Evolutionary conservation across 2,329 filamentous ascomycete species (phyloP).

Genomic region (Daldinia sp.): DNA sequence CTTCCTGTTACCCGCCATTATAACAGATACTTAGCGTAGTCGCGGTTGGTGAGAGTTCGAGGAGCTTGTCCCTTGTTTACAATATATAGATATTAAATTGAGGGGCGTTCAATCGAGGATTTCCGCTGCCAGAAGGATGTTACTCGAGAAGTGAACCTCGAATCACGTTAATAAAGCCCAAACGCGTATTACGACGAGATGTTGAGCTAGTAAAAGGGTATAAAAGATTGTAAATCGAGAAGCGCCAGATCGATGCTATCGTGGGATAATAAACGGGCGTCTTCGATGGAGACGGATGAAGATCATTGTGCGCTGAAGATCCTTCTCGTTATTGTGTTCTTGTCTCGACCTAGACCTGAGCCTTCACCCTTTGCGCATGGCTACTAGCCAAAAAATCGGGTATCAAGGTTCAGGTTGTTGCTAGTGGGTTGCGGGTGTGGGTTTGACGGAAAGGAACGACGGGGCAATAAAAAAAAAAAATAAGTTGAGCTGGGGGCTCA

Average conservation of each 20-base stretch:
- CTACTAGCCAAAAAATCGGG: constrained; percentile 29
- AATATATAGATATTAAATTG: constrained; percentile 7
- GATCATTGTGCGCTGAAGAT: constrained; percentile 46
- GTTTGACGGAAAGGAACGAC: constrained; percentile 8
- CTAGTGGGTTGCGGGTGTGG: background rate
- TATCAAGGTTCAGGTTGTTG: constrained; percentile 18
- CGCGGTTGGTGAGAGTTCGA: constrained; percentile 2
- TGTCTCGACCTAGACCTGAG: constrained; percentile 31
- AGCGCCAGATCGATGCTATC: constrained; percentile 47
- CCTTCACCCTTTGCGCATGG: constrained; percentile 39
- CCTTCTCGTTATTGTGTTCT: constrained; percentile 33
- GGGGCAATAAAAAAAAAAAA: background rate
- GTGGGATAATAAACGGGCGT: constrained; percentile 52
- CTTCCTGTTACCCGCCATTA: constrained; percentile 47
- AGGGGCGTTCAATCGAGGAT: constrained; percentile 7
- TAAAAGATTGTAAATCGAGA: constrained; percentile 25
- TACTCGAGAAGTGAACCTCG: constrained; percentile 9
- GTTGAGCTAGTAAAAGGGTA: constrained; percentile 4
- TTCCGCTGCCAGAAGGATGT: background rate
- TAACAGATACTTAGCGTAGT: constrained; percentile 27
- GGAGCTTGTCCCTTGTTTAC: constrained; percentile 15
- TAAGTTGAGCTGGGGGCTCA: constrained; percentile 7
- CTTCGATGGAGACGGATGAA: constrained; percentile 46
- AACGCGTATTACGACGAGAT: constrained; percentile 11
- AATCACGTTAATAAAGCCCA: constrained; percentile 2